phyloP scores from a whole-genome alignment of 176 grass and related monocot species.

The Rhynchospora tenuis region DNA sequence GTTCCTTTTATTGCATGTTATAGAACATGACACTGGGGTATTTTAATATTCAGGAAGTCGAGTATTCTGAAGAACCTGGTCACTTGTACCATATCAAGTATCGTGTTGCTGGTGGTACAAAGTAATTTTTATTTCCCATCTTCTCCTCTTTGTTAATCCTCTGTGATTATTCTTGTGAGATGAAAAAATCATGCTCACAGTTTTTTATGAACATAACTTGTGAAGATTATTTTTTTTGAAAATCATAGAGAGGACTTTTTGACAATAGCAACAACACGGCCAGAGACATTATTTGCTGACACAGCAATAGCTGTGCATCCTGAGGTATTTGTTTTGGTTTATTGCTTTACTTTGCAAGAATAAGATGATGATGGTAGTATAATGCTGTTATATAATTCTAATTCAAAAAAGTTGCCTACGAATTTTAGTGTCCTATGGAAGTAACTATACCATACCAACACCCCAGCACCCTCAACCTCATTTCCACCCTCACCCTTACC shows the following conservation, averaged over 20 bases:
- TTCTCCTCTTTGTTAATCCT: slow-evolving; percentile 1
- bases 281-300: slow-evolving; percentile 96
- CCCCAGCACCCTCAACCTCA: too few species aligned
- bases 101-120: slow-evolving; percentile 84
- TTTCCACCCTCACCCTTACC: too few species aligned
- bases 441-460: too few species aligned
- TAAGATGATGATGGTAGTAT: not conserved
- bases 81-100: slow-evolving; percentile 87
- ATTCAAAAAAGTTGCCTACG: not conserved
- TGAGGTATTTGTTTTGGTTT: slow-evolving; percentile 40
- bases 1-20: not conserved
- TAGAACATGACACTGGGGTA: not conserved
- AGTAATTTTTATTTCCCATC: slow-evolving; percentile 32
- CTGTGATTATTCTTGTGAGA: slow-evolving; percentile 3
- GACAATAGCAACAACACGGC: slow-evolving; percentile 92
- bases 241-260: slow-evolving; percentile 74
- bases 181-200: not conserved
- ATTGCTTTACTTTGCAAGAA: not conserved
- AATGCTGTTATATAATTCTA: not conserved
- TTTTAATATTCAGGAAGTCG: slow-evolving; percentile 71
- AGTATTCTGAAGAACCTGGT: slow-evolving; percentile 96
- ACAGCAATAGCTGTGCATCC: slow-evolving; percentile 93
- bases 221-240: slow-evolving; percentile 4
- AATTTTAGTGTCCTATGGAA: not conserved
- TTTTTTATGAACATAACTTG: not conserved